Base-by-base conservation (phyloP, 2,329 filamentous ascomycete genomes). In the Diplodia mutila region DNA sequence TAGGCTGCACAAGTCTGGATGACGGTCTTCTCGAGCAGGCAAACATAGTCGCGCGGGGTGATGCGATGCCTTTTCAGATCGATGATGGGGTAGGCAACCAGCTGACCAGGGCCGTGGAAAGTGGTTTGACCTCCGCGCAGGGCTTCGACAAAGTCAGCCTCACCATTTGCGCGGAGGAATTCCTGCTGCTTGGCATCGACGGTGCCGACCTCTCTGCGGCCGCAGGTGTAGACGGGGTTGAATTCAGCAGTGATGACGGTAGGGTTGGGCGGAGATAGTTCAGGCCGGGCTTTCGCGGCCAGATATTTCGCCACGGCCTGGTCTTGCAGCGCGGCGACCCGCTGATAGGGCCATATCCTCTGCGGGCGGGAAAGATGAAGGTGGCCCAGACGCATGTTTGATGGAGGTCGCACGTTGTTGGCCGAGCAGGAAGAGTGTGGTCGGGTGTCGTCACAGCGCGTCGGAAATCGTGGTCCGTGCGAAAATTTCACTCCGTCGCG, bases 81-180 rank as follows among this genome's bases (percentile, higher is more conserved):
- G n/a, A 97, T 78, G 61, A 97, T 87, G 3, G 94, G 93, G 83
- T 97, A 99, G n/a, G 94, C 88, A 42, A 97, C 91, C 59, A 97
- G 81, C 78, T 99, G 95, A 0, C 94, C 94, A 0, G 94, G 95
- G 0, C 94, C 95, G 77, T 99, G 95, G 81, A 97, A 98, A 2
- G 95, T 98, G 0, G 92, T 94, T 71, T 97, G 89, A 0, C 95
- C 95, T 69, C 95, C 95, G 66, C 95, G 89, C n/a, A 89, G 86
- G 16, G 92, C 90, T 73, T 89, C 85, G 52, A 87, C 79, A 72
- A 95, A 87, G n/a, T 86, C 82, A 3, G 90, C 91, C 29, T 76
- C 72, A 42, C 81, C 81, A 37, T 76, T 68, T 37, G 75, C 70
- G 54, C 80, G 73, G 39, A 84, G 73, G 71, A 78, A 76, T 32